Evolutionary conservation across 2,329 filamentous ascomycete species (phyloP).

Genomic region (Sphaerostilbella broomeana): DNA sequence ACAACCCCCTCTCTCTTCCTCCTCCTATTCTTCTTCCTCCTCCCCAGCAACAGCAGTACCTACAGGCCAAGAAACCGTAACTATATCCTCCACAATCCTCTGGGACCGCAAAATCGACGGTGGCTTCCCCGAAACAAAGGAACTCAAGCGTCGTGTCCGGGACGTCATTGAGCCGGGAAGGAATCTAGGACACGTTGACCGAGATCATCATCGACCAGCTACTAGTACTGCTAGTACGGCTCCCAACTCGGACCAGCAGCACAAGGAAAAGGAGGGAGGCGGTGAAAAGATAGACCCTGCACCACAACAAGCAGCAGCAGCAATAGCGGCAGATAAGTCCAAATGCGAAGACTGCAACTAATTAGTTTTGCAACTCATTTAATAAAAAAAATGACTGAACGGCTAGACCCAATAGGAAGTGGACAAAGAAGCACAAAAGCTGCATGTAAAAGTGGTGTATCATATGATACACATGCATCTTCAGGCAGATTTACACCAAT

Average conservation of each 20-base stretch:
- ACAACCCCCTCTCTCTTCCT: too few relatives aligned
- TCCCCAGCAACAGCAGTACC: slow-evolving; percentile 13
- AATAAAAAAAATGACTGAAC: not conserved
- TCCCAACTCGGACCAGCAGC: not conserved
- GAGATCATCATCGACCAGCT: slow-evolving; percentile 30
- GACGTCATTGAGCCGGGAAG: slow-evolving; percentile 74
- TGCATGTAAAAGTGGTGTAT: not conserved
- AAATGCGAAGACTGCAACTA: slow-evolving; percentile 25
- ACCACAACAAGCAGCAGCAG: slow-evolving; percentile 1
- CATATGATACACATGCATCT: too few relatives aligned
- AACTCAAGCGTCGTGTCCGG: slow-evolving; percentile 76
- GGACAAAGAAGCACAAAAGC: not conserved
- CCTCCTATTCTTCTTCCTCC: slow-evolving; percentile 16
- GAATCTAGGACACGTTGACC: slow-evolving; percentile 76
- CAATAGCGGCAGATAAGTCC: slow-evolving; percentile 9
- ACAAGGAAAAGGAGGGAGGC: not conserved
- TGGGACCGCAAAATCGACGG: slow-evolving; percentile 87
- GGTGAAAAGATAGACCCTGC: not conserved
- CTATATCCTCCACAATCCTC: slow-evolving; percentile 46
- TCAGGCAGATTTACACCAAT: too few relatives aligned
- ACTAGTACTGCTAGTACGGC: slow-evolving; percentile 1
- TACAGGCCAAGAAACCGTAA: too few relatives aligned
- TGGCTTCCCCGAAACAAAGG: slow-evolving; percentile 91
- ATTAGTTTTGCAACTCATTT: too few relatives aligned
- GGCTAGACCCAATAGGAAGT: not conserved